Evolutionary conservation across 2,329 filamentous ascomycete genomes (phyloP).

Genomic region (Drechslerella dactyloides): DNA sequence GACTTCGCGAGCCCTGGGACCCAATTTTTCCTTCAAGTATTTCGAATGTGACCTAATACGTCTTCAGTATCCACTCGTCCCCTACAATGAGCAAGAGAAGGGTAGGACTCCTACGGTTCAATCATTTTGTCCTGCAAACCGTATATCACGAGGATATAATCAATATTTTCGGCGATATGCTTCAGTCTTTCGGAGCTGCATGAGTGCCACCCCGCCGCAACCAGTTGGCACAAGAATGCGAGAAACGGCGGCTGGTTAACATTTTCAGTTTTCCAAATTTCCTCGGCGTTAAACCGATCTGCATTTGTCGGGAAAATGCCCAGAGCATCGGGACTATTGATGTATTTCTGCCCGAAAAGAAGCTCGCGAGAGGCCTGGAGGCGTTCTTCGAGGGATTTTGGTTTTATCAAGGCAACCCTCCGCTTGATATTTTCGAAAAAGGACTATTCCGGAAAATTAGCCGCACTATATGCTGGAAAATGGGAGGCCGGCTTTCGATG

Average conservation of each 20-base stretch:
- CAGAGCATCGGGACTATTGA: constrained; percentile 68
- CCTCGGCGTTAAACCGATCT: constrained; percentile 80
- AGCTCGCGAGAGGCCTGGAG: constrained; percentile 70
- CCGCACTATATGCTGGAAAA: not conserved
- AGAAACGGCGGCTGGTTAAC: constrained; percentile 67
- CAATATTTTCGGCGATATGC: constrained; percentile 71
- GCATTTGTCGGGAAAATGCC: constrained; percentile 74
- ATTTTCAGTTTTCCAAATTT: constrained; percentile 73
- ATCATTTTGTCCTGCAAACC: constrained; percentile 81
- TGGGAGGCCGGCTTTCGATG: constrained; percentile 3
- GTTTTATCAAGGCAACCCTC: constrained; percentile 67
- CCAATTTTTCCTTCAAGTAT: constrained; percentile 70
- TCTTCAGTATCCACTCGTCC: not conserved
- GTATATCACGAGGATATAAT: constrained; percentile 76
- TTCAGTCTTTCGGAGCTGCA: constrained; percentile 73
- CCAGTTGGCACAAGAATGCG: constrained; percentile 77
- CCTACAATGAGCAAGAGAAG: not conserved
- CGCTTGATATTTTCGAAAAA: constrained; percentile 70
- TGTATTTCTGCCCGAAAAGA: constrained; percentile 71
- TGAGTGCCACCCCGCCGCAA: constrained; percentile 79
- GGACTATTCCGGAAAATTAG: too few relatives aligned
- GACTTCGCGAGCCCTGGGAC: constrained; percentile 62
- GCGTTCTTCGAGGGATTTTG: constrained; percentile 72
- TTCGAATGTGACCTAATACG: constrained; percentile 68
- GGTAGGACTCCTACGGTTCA: constrained; percentile 56